Percentiles rank a stretch among this genome's conserved stretches.
Conservation (phyloP, 2,329 filamentous ascomycete species). For the Cladosporium sp. region DNA sequence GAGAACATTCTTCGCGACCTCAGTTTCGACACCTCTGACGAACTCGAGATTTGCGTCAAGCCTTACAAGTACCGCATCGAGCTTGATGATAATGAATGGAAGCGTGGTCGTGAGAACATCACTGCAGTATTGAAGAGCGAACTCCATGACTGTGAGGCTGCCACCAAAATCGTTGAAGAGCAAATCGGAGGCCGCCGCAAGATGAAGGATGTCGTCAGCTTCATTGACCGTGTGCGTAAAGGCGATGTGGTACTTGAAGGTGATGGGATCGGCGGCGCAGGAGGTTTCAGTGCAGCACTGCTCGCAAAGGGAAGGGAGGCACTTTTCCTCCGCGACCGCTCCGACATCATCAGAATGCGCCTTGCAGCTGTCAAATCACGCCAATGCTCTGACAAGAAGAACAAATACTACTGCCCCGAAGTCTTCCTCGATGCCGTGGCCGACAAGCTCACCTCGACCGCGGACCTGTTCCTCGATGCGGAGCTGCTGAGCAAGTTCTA, state of each 20-base stretch:
- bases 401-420: slow-evolving; percentile 96
- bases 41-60: slow-evolving; percentile 98
- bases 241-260: slow-evolving; percentile 84
- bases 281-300: slow-evolving; percentile 86
- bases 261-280: slow-evolving; percentile 76
- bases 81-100: slow-evolving; percentile 87
- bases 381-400: slow-evolving; percentile 78
- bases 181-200: slow-evolving; percentile 79
- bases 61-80: slow-evolving; percentile 99
- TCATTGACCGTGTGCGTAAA: slow-evolving; percentile 85
- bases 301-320: slow-evolving; percentile 82
- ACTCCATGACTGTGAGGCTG: slow-evolving; percentile 77
- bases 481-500: slow-evolving; percentile 97
- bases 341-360: slow-evolving; percentile 87
- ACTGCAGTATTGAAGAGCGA: slow-evolving; percentile 81
- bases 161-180: slow-evolving; percentile 73
- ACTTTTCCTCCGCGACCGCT: slow-evolving; percentile 87
- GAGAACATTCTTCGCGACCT: slow-evolving; percentile 88
- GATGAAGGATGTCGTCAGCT: slow-evolving; percentile 82
- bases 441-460: slow-evolving; percentile 89
- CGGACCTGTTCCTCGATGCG: slow-evolving; percentile 95
- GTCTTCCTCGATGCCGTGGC: slow-evolving; percentile 97
- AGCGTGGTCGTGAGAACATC: slow-evolving; percentile 79
- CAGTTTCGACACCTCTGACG: slow-evolving; percentile 95
- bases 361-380: slow-evolving; percentile 84